Base-by-base conservation (phyloP, 495 filamentous ascomycete species). In the Trichoderma asperelloides region DNA sequence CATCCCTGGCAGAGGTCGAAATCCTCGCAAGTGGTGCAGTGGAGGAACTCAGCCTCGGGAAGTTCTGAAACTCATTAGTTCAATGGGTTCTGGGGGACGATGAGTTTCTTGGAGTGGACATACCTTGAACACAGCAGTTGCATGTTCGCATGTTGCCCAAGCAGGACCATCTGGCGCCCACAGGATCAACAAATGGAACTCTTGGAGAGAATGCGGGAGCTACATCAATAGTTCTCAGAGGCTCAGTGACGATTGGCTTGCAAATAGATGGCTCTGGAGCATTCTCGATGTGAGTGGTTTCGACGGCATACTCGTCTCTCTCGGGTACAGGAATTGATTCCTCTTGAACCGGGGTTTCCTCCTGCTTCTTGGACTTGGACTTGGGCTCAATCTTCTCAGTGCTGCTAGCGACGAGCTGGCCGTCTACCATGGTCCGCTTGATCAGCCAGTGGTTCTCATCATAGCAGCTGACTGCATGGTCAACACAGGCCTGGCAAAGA, bases 1-100 rank as follows among this genome's bases (percentile, higher is more conserved):
- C 95, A 99, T 37, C 78, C 75, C 66, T 91, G 82, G 84, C 95
- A 99, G 39, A 99, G 86, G 72, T 98, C 94, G 74, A 86, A 98
- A 77, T 98, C 94, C 3, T 91, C 88, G 74, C 95, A 99, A 51
- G 82, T 79, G 12, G 80, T 84, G 83, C 95, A 99, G 67, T 90
- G 91, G 67, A 97, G 87, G 74, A 97, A 92, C 63, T 90, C 84
- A 33, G 81, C 79, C 74, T 93, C 92, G 51, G 87, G 84, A 30
- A 90, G 80, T 69, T 93, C 90, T 89, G 74, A 63, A 25, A 63
- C 13, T 69, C 64, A 57, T 55, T 21, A 25, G 49, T 60, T 11
- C 1, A 23, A 15, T 11, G 33, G 7, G 45, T 62, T 25, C 21
- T 21, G 12, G 7, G 0, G n/a, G 5, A 33, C 21, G n/a, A 0